Evolutionary conservation across 1,284 basidiomycete genomes (phyloP).

Genomic region (Erythrobasidium hasegawianum): DNA sequence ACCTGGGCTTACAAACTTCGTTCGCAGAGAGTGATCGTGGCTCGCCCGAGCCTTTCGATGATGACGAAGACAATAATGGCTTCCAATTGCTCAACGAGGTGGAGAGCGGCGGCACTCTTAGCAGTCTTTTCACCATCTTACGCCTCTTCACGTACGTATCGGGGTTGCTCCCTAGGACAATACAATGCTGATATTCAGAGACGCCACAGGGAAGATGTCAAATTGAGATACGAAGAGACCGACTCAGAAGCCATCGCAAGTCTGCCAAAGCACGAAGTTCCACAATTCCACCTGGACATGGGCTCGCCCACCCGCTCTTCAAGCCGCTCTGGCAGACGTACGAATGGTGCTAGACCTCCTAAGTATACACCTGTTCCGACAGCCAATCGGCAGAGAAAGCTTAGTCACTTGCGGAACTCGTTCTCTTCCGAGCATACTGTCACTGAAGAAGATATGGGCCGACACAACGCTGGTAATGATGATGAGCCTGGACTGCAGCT

Average conservation of each 20-base stretch:
- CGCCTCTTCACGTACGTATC: conserved; percentile 69
- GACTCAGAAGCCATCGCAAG: conserved; percentile 44
- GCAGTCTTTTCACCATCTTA: conserved; percentile 92
- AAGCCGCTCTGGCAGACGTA: not conserved
- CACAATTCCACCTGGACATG: conserved; percentile 21
- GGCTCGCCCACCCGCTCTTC: not conserved
- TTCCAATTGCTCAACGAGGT: conserved; percentile 93
- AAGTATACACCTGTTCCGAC: not conserved
- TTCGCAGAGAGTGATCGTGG: conserved; percentile 36
- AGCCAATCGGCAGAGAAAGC: conserved; percentile 8
- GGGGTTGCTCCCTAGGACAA: not conserved
- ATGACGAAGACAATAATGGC: conserved; percentile 81
- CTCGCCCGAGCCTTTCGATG: conserved; percentile 57
- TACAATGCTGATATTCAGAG: not conserved
- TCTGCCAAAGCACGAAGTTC: conserved; percentile 4
- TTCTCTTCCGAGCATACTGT: conserved; percentile 26
- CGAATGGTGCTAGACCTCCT: not conserved
- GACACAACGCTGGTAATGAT: not conserved
- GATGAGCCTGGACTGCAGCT: not conserved
- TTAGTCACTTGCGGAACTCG: conserved; percentile 23
- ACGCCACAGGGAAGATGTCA: conserved; percentile 68
- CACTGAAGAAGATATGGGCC: not conserved
- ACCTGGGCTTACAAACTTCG: conserved; percentile 55
- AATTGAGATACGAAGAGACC: conserved; percentile 72
- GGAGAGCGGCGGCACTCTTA: conserved; percentile 87